Base-by-base conservation (phyloP, 1,284 basidiomycete genomes). In the Pterulicium gracile region DNA sequence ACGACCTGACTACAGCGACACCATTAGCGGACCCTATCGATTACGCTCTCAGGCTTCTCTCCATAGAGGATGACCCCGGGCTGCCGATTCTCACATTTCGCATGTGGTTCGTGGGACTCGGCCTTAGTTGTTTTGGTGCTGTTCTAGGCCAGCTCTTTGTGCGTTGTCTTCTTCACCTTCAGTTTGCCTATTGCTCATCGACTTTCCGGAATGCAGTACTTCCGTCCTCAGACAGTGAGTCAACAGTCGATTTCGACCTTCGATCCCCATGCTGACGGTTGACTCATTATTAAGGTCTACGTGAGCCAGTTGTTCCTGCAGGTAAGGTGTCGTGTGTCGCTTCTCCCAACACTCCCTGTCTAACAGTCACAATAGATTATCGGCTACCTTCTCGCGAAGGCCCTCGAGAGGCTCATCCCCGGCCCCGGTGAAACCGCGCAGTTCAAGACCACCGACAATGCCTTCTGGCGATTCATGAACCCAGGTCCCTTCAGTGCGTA, bases 71-170 rank as follows among this genome's bases (percentile, higher is more conserved):
- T 55, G 79, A 82, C 58, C 72, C 74, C 2, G 62, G 64, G 0
- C 62, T 78, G 19, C 75, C 71, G 7, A 63, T 69, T 12, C 69
- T 61, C 50, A 69, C 67, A 0, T 66, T 70, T 50, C 55, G 68
- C 4, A 65, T 68, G 62, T 68, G 64, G 62, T 68, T 68, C 48
- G 51, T 69, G 3, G 76, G 55, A 60, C 62, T 66, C 58, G 76
- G 75, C 3, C 64, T 78, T 2, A 65, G 73, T 3, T 73, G 72
- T 52, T 76, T 79, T 57, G 73, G 70, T 14, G 67, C 75, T 24
- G 73, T 78, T 4, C 64, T 79, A 10, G 75, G 74, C 15, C 73
- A 76, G 54, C 73, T 77, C 47, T 77, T 77, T 56, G 73, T 74
- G 55, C 27, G 70, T 61, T 24, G 10, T 21, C 43, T 19, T 18